Conservation (phyloP, 1,284 basidiomycete species). For the Ganoderma multipileum region DNA sequence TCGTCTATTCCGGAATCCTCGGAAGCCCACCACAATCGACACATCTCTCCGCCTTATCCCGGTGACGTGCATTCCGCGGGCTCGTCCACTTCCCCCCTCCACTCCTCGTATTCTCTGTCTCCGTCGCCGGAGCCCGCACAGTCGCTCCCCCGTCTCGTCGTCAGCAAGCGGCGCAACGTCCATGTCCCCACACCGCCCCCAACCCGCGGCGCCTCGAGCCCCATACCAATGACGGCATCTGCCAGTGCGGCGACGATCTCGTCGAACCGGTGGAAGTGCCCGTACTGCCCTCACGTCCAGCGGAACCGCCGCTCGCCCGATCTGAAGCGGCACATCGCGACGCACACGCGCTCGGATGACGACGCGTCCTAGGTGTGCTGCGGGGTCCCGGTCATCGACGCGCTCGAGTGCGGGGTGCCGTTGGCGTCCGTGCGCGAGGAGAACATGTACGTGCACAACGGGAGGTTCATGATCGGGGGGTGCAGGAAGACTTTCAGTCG, state of each 20-base stretch:
- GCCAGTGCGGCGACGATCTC: neutral
- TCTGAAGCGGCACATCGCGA: slow-evolving; percentile 58
- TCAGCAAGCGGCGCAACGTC: neutral
- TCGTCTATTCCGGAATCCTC: neutral
- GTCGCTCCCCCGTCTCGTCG: neutral
- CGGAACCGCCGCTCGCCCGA: slow-evolving; percentile 55
- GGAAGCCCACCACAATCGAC: neutral
- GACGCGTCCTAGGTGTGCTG: slow-evolving; percentile 33
- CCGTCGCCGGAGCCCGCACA: neutral
- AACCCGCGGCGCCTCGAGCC: neutral
- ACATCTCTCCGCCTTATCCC: neutral
- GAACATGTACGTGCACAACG: slow-evolving; percentile 31
- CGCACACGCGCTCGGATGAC: slow-evolving; percentile 46
- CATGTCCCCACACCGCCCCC: neutral
- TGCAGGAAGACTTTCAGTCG: slow-evolving; percentile 32
- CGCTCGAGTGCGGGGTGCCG: slow-evolving; percentile 7
- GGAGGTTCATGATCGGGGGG: slow-evolving; percentile 28
- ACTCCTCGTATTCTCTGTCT: neutral
- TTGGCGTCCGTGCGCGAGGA: slow-evolving; percentile 3
- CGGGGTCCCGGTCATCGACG: slow-evolving; percentile 25
- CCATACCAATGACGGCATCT: neutral
- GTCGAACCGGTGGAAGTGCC: slow-evolving; percentile 13
- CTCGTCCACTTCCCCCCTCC: neutral
- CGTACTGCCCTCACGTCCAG: slow-evolving; percentile 33
- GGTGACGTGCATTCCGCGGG: neutral